A percentile compares a stretch with the other conserved stretches of the same genome.
phyloP scores from a whole-genome alignment of 1,139 yeast species.

The Yamadazyma trypodendri region DNA sequence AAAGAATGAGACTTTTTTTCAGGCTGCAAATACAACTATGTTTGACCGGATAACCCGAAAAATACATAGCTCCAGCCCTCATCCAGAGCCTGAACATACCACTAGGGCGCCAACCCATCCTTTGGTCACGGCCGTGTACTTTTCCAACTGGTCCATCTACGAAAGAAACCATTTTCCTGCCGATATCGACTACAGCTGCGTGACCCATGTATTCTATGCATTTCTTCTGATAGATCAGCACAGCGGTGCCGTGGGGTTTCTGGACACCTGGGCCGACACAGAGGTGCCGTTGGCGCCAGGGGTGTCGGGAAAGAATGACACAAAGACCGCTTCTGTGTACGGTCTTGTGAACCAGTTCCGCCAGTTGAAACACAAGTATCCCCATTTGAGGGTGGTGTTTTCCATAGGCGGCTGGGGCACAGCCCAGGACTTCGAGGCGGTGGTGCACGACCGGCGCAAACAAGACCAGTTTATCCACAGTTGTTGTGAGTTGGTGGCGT shows the following conservation, averaged over 20 bases:
- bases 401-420: slow-evolving; percentile 92
- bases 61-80: background rate
- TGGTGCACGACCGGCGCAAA: slow-evolving; percentile 37
- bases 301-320: no score
- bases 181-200: slow-evolving; percentile 56
- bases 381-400: slow-evolving; percentile 58
- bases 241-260: slow-evolving; percentile 52
- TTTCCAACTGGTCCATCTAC: slow-evolving; percentile 73
- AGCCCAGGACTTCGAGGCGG: slow-evolving; percentile 47
- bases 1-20: background rate
- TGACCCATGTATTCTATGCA: slow-evolving; percentile 77
- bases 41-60: background rate
- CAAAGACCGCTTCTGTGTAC: no score
- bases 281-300: slow-evolving; percentile 39
- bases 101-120: no score
- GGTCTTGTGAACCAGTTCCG: slow-evolving; percentile 57
- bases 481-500: slow-evolving; percentile 44
- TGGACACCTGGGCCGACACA: slow-evolving; percentile 71
- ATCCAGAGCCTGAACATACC: background rate
- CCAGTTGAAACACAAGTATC: slow-evolving; percentile 46
- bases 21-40: slow-evolving; percentile 1
- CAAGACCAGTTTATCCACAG: slow-evolving; percentile 50
- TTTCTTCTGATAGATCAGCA: slow-evolving; percentile 59
- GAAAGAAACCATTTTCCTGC: slow-evolving; percentile 58
- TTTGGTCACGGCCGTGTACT: slow-evolving; percentile 32